These are phyloP conservation scores for Sarocladium kiliense DNA, from an alignment of 2,329 filamentous ascomycete genomes.

Conservation along the genomic window DNA sequence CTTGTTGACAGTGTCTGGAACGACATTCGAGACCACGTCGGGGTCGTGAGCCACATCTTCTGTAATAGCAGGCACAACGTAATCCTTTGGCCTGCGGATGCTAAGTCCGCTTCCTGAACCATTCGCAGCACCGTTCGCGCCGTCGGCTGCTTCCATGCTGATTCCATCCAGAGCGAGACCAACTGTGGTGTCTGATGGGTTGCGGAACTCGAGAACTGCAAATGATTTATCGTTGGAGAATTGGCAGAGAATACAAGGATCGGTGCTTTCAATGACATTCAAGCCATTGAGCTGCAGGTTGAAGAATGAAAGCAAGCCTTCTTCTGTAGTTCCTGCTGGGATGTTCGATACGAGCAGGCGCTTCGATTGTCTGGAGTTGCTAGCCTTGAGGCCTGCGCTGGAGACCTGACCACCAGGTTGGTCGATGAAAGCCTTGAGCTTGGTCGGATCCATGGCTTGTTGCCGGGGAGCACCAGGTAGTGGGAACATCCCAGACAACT, in stretches of 20 bases:
- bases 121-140: conserved; percentile 39
- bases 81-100: conserved; percentile 89
- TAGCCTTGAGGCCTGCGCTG: conserved; percentile 80
- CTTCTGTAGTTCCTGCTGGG: conserved; percentile 67
- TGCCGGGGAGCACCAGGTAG: conserved; percentile 91
- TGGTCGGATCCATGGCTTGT: conserved; percentile 90
- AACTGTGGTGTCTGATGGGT: conserved; percentile 80
- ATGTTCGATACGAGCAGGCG: conserved; percentile 85
- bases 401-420: conserved; percentile 69
- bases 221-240: conserved; percentile 75
- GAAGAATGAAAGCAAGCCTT: conserved; percentile 77
- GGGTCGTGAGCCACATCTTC: conserved; percentile 71
- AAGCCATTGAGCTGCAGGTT: conserved; percentile 96
- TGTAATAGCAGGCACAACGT: conserved; percentile 79
- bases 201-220: conserved; percentile 87
- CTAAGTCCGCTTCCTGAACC: conserved; percentile 52
- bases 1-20: conserved; percentile 92
- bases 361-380: conserved; percentile 90
- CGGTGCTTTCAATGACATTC: conserved; percentile 77
- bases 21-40: conserved; percentile 71
- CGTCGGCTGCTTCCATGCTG: conserved; percentile 71
- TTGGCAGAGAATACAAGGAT: conserved; percentile 81
- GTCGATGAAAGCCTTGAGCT: conserved; percentile 92
- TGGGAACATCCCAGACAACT: conserved; percentile 98
- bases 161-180: conserved; percentile 87